Conservation (phyloP, 805 yeast species). For the Kodamaea lidongshanica region DNA sequence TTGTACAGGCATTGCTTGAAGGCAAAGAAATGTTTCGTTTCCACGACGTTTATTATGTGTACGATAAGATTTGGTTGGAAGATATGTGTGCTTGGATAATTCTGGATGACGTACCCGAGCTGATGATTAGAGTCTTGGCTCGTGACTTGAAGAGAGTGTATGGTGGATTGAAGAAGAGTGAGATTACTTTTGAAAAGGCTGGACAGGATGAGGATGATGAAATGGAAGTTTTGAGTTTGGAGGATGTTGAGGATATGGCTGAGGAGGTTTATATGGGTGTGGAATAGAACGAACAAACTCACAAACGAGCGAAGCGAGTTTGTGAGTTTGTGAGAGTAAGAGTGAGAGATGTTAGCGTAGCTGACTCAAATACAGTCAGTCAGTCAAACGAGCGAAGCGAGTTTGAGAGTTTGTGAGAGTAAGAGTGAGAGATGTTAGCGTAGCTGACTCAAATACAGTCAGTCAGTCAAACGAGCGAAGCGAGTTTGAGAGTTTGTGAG, state of each 20-base stretch:
- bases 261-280: constrained; percentile 37
- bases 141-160: constrained; percentile 52
- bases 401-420: too few relatives aligned
- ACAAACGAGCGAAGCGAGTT: too few relatives aligned
- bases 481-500: too few relatives aligned
- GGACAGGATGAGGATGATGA: constrained; percentile 24
- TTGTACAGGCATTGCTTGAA: constrained; percentile 55
- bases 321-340: too few relatives aligned
- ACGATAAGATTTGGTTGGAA: constrained; percentile 68
- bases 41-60: constrained; percentile 81
- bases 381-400: too few relatives aligned
- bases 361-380: too few relatives aligned
- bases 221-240: constrained; percentile 40
- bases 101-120: constrained; percentile 53
- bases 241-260: constrained; percentile 55
- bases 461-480: too few relatives aligned
- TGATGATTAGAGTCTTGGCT: constrained; percentile 54
- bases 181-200: constrained; percentile 52
- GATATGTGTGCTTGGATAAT: constrained; percentile 75
- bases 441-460: too few relatives aligned
- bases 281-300: too few relatives aligned
- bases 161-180: constrained; percentile 32
- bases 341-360: too few relatives aligned
- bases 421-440: too few relatives aligned
- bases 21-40: constrained; percentile 68